Percentiles rank a stretch among this genome's conserved stretches.
These are phyloP conservation scores for Anthracocystis walkeri DNA, from an alignment of 1,284 basidiomycete species.

Conservation along the genomic window DNA sequence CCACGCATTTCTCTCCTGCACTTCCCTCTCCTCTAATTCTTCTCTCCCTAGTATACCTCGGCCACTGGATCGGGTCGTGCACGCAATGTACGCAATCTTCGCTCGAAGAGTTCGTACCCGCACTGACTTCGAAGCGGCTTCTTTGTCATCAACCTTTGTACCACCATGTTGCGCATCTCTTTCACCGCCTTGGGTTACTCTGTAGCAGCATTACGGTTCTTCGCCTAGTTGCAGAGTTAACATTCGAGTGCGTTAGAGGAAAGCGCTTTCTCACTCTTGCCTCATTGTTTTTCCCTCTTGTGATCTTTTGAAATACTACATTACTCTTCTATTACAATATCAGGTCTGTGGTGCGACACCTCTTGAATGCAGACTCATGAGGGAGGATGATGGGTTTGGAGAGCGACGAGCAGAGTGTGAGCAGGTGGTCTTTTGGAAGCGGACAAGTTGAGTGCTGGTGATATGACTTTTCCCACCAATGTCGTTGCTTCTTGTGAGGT, in stretches of 20 bases:
- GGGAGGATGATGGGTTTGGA: background rate
- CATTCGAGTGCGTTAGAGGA: background rate
- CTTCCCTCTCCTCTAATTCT: constrained; percentile 18
- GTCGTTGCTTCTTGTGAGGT: background rate
- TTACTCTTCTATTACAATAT: constrained; percentile 1
- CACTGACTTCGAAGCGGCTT: background rate
- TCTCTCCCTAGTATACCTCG: constrained; percentile 30
- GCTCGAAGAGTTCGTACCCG: background rate
- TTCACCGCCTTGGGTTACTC: background rate
- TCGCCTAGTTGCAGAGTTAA: background rate
- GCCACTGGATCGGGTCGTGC: constrained; percentile 1
- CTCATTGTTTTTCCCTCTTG: background rate
- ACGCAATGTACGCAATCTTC: background rate
- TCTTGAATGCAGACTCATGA: background rate
- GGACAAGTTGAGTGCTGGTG: constrained; percentile 41
- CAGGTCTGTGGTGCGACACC: background rate
- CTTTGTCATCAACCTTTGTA: constrained; percentile 11
- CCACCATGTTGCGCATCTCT: constrained; percentile 10
- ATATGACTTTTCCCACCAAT: constrained; percentile 18
- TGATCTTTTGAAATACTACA: constrained; percentile 23
- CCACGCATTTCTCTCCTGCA: constrained; percentile 18
- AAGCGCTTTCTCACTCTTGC: background rate
- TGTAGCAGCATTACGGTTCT: constrained; percentile 17
- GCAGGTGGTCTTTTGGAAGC: constrained; percentile 38
- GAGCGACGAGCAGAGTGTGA: constrained; percentile 5